Evolutionary conservation across 768 basidiomycete species (phyloP), one percentile per base, ranked within the genome.

Genomic region (Serpula lacrymans): DNA sequence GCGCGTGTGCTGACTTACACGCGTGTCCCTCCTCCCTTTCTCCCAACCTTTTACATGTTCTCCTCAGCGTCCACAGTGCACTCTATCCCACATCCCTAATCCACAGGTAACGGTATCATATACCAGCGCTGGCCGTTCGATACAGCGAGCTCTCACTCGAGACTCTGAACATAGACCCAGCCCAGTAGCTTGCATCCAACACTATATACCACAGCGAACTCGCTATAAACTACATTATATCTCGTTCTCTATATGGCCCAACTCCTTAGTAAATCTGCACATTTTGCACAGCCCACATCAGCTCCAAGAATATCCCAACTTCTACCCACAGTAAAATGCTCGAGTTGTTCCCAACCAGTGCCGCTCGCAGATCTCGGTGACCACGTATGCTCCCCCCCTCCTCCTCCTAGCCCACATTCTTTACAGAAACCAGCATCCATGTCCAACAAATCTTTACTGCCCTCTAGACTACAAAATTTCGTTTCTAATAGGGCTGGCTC

Each of bases 311-410:
- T 51, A 47, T 89, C 88, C 17, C 80, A 89, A 59, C 60, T 84
- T 35, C 70, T 95, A 8, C 89, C 92, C 5, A 71, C 81, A 2
- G 84, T 93, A 45, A 94, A 85, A 59, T 96, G 92, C 61, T 88
- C 88, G 2, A 83, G 67, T 22, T 96, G 92, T 58, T 67, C 68
- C 51, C 65, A 68, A 7, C 78, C 75, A 1, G 86, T 96, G 27
- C 80, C 85, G 23, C 70, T 95, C 25, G 65, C 72, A 34, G 72
- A 81, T 33, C 79, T 95, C 25, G 80, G 80, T 26, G 85, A 89
- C 46, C 92, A 95, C 57, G 68, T 80, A 56, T 96, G 92, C 60
- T 48, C 69, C 5, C 60, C 70, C 8, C 71, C 75, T 1, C 70
- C 80, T 13, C 56, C 70, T 8, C 71, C 77, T 34, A 54, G 62